Evolutionary conservation across 495 filamentous ascomycete species (phyloP).

Genomic region (Ascobolus immersus): DNA sequence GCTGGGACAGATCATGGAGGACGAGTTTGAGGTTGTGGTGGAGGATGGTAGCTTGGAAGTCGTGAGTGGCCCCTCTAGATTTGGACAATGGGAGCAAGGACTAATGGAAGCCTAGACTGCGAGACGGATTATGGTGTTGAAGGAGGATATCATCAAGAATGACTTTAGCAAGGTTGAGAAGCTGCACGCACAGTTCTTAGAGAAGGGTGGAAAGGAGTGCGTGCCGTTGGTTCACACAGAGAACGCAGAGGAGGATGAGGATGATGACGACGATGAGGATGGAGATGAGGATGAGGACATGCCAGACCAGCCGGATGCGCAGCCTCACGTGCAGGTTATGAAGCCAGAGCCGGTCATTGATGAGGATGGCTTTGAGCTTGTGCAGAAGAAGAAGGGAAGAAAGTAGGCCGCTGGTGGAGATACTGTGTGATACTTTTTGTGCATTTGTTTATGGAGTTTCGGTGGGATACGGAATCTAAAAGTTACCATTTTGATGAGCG

Average conservation of each 20-base stretch:
- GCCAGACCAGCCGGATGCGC: conserved; percentile 40
- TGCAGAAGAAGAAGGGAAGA: conserved; percentile 17
- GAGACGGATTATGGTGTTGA: conserved; percentile 39
- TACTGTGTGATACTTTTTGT: too few species aligned
- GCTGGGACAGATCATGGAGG: conserved; percentile 68
- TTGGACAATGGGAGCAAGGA: background rate
- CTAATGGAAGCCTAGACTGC: conserved; percentile 25
- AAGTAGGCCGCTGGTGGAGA: too few species aligned
- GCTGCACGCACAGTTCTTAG: conserved; percentile 40
- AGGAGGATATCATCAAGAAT: conserved; percentile 32
- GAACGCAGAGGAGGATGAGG: conserved; percentile 23
- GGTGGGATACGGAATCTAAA: too few species aligned
- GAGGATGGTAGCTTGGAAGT: conserved; percentile 65
- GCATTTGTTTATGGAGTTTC: too few species aligned
- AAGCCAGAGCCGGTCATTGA: conserved; percentile 55
- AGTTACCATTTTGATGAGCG: too few species aligned
- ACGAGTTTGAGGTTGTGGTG: conserved; percentile 78
- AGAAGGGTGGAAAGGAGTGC: conserved; percentile 26
- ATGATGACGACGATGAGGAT: conserved; percentile 29
- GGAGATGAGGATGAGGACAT: conserved; percentile 47
- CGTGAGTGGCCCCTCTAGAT: conserved; percentile 2
- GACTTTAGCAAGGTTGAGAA: conserved; percentile 41
- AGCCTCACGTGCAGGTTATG: conserved; percentile 28
- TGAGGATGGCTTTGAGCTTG: conserved; percentile 53
- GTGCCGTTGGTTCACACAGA: conserved; percentile 29